These are phyloP conservation scores for Babesia microti DNA, from an alignment of 169 alveolate species.

Conservation along the genomic window DNA sequence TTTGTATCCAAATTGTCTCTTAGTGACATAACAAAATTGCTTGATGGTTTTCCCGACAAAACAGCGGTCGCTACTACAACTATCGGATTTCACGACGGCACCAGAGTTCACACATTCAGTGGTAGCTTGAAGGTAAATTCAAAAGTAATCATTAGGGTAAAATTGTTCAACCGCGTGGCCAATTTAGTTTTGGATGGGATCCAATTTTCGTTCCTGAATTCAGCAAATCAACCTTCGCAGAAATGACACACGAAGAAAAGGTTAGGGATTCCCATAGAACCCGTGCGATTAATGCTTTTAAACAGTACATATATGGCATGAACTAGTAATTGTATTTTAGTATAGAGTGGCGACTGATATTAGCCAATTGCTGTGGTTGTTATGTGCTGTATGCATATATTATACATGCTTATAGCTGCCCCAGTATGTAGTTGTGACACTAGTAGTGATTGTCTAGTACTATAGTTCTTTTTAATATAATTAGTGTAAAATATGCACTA, in stretches of 20 bases:
- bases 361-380: too few species aligned
- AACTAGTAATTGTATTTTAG: too few species aligned
- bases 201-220: constrained; percentile 17
- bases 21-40: constrained; percentile 8
- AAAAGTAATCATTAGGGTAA: constrained; percentile 7
- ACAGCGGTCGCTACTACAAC: constrained; percentile 22
- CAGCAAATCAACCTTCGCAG: constrained; percentile 17
- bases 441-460: too few species aligned
- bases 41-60: constrained; percentile 34
- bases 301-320: too few species aligned
- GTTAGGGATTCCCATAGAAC: constrained; percentile 28
- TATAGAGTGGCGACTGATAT: too few species aligned
- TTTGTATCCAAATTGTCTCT: constrained; percentile 16
- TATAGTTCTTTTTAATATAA: too few species aligned
- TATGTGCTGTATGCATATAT: too few species aligned
- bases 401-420: too few species aligned
- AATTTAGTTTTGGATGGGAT: constrained; percentile 22
- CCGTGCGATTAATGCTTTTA: too few species aligned
- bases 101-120: constrained; percentile 9
- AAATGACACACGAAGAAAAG: constrained; percentile 25
- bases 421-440: too few species aligned
- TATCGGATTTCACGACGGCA: constrained; percentile 28
- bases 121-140: constrained; percentile 12
- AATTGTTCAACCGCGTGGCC: constrained; percentile 36
- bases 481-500: too few species aligned